Evolutionary conservation across 2,329 filamentous ascomycete genomes (phyloP), one percentile per base, ranked within the genome.

Genomic region (Microsporum canis): DNA sequence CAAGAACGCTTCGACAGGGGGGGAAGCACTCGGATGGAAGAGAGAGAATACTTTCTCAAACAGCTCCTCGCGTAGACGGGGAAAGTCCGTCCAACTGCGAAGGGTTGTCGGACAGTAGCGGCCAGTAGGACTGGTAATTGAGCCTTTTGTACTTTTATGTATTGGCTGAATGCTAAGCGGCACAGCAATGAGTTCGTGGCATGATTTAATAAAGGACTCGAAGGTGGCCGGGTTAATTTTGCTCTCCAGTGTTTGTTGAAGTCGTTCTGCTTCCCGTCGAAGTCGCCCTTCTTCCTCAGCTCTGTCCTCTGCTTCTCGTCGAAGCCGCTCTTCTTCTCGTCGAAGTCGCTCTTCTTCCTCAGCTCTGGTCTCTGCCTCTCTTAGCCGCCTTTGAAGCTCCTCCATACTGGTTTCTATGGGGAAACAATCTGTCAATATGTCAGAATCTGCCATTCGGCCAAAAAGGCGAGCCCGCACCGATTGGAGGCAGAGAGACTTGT

Each of bases 161-260:
- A 58, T 57, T 10, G 62, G 49, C 59, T 65, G 58, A 23, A 65
- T 47, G 39, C 53, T 39, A 29, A 65, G 53, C 12, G 58, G 45
- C 23, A 63, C 38, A 36, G 41, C 58, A 17, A 65, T 51, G 55
- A 62, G 41, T 1, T 49, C 34, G 57, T 65, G 64, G 56, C 61
- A 62, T 55, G 57, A 36, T 34, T 38, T 27, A 45, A 65, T 59
- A 33, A 63, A 65, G 29, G 60, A 39, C 7, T 58, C 39, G 23
- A 63, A 56, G 39, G 63, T 65, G 27, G 55, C 29, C 17, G 55
- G 23, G 23, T 57, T 38, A 14, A 57, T 10, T 57, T 36, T 57
- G 14, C 39, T n/a, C 14, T 41, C 39, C 14, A 41, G 39, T n/a
- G 39, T n/a, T 41, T 53, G 39, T n/a, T 4, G 14, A n/a, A 12